Conservation (phyloP, 2,329 filamentous ascomycete genomes). For the Zymoseptoria brevis region DNA sequence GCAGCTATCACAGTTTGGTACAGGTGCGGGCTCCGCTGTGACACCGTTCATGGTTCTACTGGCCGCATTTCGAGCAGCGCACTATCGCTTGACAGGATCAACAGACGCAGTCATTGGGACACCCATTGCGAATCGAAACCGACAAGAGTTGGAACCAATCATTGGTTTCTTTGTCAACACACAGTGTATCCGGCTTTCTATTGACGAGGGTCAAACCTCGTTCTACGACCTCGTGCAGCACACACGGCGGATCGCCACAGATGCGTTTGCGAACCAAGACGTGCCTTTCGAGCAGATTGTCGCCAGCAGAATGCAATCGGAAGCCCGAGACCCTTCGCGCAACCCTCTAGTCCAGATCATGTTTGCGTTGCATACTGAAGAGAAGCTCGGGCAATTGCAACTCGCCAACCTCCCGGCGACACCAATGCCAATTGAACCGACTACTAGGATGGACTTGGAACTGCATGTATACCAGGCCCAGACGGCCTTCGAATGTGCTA, state of each 20-base stretch:
- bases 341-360: slow-evolving; percentile 8
- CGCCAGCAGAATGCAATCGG: not conserved
- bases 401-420: slow-evolving; percentile 3
- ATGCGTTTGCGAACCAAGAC: slow-evolving; percentile 4
- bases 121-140: slow-evolving; percentile 3
- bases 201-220: slow-evolving; percentile 2
- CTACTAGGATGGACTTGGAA: slow-evolving; percentile 6
- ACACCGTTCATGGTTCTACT: slow-evolving; percentile 3
- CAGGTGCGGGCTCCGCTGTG: not conserved
- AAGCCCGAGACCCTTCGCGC: slow-evolving; percentile 3
- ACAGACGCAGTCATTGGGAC: slow-evolving; percentile 4
- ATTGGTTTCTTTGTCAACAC: slow-evolving; percentile 7
- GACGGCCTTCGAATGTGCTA: not conserved
- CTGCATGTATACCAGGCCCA: not conserved
- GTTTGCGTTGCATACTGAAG: slow-evolving; percentile 7
- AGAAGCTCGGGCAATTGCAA: slow-evolving; percentile 3
- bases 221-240: slow-evolving; percentile 3
- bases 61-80: slow-evolving; percentile 4
- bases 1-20: not conserved
- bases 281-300: slow-evolving; percentile 6
- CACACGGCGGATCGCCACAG: not conserved
- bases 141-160: slow-evolving; percentile 1
- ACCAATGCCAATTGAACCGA: slow-evolving; percentile 1
- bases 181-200: slow-evolving; percentile 1
- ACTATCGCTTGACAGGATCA: slow-evolving; percentile 3